phyloP scores from a whole-genome alignment of 345 rosid species.

The Balakata baccata region DNA sequence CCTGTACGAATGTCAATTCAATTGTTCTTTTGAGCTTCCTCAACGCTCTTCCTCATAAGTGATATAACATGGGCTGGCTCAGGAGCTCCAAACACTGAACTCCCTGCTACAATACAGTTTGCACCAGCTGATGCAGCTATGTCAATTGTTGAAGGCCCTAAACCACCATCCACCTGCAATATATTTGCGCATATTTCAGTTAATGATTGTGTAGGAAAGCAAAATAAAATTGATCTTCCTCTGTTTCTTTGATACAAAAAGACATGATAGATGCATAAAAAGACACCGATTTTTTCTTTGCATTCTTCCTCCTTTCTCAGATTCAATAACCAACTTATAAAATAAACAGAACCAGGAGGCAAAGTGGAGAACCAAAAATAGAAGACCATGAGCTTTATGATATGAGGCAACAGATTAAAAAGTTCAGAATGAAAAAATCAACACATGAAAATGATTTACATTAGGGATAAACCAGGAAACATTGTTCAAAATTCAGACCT shows the following conservation, averaged over 20 bases:
- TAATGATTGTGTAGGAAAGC: not conserved
- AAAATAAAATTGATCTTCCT: not conserved
- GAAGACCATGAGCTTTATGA: not conserved
- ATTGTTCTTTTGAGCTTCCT: conserved; percentile 41
- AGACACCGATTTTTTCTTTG: too few relatives aligned
- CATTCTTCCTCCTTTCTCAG: not conserved
- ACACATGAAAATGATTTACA: not conserved
- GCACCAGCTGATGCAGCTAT: conserved; percentile 77
- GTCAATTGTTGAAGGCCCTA: conserved; percentile 83
- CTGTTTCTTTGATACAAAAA: too few relatives aligned
- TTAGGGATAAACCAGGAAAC: not conserved
- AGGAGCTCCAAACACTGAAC: conserved; percentile 91
- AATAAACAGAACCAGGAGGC: conserved; percentile 2
- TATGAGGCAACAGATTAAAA: not conserved
- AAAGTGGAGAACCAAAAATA: not conserved
- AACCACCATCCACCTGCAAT: conserved; percentile 80
- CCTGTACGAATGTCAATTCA: conserved; percentile 22
- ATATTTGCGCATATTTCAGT: not conserved
- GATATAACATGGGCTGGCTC: conserved; percentile 73
- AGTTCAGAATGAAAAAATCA: not conserved
- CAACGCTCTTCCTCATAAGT: conserved; percentile 56
- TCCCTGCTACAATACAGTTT: conserved; percentile 80
- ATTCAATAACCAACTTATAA: not conserved
- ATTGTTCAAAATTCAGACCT: not conserved
- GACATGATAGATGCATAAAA: too few relatives aligned